phyloP scores from a whole-genome alignment of 2,329 filamentous ascomycete species.

The Fusarium irregulare region DNA sequence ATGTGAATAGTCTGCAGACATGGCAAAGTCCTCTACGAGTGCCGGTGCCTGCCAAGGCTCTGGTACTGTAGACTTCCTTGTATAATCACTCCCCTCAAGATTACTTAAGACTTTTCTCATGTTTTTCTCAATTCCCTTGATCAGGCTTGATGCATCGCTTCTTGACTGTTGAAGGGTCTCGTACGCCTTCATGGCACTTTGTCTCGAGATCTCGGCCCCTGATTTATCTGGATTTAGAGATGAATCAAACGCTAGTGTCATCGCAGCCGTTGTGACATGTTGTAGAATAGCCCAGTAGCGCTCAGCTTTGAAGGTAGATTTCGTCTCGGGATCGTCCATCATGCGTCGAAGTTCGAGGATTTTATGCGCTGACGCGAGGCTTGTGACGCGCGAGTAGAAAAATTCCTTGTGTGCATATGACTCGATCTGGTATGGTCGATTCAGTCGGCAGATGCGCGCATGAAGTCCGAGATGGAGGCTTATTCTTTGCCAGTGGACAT shows the following conservation, averaged over 20 bases:
- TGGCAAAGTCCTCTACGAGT: neutral
- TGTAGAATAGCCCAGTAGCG: neutral
- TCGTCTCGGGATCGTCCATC: neutral
- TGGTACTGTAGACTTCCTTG: neutral
- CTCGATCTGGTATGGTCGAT: conserved; percentile 11
- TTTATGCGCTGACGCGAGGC: neutral
- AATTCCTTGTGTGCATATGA: neutral
- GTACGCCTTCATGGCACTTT: neutral
- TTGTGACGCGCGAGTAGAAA: neutral
- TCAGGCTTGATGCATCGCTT: neutral
- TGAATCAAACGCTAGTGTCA: neutral
- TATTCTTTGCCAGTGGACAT: conserved; percentile 4
- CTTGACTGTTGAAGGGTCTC: neutral
- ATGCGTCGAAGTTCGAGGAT: conserved; percentile 4
- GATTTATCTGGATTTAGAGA: neutral
- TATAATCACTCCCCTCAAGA: neutral
- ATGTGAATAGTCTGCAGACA: neutral
- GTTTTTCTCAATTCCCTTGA: neutral
- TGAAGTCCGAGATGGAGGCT: conserved; percentile 1
- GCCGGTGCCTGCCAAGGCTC: neutral
- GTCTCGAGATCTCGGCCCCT: neutral
- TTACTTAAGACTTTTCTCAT: neutral
- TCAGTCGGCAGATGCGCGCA: conserved; percentile 6
- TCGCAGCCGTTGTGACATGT: conserved; percentile 3
- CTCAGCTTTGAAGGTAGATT: neutral